A percentile compares a stretch with the other conserved stretches of the same genome.
Conservation (phyloP, 805 yeast species). For the Saccharomycopsis malanga region DNA sequence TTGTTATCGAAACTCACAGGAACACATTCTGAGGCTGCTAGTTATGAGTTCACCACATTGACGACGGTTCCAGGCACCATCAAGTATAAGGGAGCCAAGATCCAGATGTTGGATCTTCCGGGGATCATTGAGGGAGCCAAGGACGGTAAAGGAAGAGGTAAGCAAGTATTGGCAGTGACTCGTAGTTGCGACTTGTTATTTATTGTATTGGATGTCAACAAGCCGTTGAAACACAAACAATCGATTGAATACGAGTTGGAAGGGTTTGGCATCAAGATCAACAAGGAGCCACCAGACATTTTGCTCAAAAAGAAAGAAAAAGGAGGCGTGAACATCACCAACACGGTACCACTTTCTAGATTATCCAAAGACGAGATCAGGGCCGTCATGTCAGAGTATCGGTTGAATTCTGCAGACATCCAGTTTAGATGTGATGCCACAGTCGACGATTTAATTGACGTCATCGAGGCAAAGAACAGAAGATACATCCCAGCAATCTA, state of each 20-base stretch:
- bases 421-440: constrained; percentile 97
- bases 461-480: constrained; percentile 83
- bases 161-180: constrained; percentile 98
- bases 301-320: constrained; percentile 86
- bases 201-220: constrained; percentile 91
- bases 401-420: constrained; percentile 92
- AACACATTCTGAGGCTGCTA: constrained; percentile 96
- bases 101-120: constrained; percentile 90
- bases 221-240: constrained; percentile 89
- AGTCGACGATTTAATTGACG: constrained; percentile 92
- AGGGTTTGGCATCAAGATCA: constrained; percentile 94
- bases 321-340: constrained; percentile 93
- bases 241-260: constrained; percentile 93
- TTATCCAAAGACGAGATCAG: constrained; percentile 87
- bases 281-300: constrained; percentile 89
- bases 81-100: constrained; percentile 92
- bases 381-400: constrained; percentile 94
- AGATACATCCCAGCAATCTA: constrained; percentile 93
- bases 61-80: constrained; percentile 98
- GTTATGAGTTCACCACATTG: constrained; percentile 93
- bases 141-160: constrained; percentile 89
- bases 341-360: constrained; percentile 87
- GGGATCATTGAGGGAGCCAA: constrained; percentile 90
- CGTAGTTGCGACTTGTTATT: constrained; percentile 91
- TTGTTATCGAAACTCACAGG: constrained; percentile 85